Evolutionary conservation across 1,139 yeast species (phyloP), one percentile per base, ranked within the genome.

Genomic region (Hansenula lynferdii): DNA sequence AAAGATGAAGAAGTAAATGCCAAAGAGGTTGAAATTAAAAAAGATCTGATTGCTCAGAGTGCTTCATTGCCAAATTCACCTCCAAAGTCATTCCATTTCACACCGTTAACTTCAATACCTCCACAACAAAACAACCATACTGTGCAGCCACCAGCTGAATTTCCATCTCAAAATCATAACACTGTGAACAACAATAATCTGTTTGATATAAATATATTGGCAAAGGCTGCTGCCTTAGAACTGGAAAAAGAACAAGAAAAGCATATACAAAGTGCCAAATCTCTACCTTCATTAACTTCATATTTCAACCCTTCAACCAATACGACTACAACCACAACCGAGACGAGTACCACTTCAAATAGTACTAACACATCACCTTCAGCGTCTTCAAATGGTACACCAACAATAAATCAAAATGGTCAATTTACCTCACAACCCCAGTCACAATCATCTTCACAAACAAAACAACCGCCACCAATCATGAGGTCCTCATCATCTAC

Each of bases 211-310:
- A 85, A 85, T 56, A 71, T 84, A 4, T 64, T 85, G 43, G 95
- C 94, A 5, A 75, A 83, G 20, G 94, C 95, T 4, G 95, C 95
- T 2, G 75, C 89, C 6, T 85, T 84, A 54, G 92, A 85, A 57
- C 68, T 85, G 40, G 83, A 73, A 51, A 69, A 71, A 31, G 76
- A 71, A 42, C 60, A 60, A 37, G 45, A 51, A 17, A 22, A 12
- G 7, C 34, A 31, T 19, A 34, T 80, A 42, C 79, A 75, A 50
- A 60, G 65, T 33, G 74, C 80, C 10, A 75, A 72, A 54, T 79
- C 85, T 1, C 67, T 82, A 29, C 89, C 89, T 3, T 73, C 85
- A 5, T 63, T 81, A 38, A 68, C 83, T 0, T 79, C 80, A 33
- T 80, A 75, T 60, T 80, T 80, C 47, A 50, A 47, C 26, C 41